Evolutionary conservation across 1,284 basidiomycete genomes (phyloP), one percentile per base, ranked within the genome.

Genomic region (Cutaneotrichosporon sp.): DNA sequence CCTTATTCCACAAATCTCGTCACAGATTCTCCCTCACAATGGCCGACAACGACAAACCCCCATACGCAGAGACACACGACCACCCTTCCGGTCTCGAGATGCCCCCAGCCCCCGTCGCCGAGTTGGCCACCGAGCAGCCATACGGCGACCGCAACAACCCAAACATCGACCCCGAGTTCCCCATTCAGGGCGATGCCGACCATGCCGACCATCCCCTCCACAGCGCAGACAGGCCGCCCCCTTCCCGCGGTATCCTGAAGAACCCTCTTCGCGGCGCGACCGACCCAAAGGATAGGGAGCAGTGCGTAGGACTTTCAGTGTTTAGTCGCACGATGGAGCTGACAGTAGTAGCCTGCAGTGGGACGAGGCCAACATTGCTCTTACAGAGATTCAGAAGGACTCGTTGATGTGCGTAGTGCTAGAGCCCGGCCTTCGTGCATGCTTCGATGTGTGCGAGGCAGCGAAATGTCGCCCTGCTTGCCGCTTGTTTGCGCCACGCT

Each of bases 331-430:
- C n/a, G n/a, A n/a, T n/a, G n/a, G n/a, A 24, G 27, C 46, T 49
- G 29, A 49, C 47, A 7, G 6, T 22, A n/a, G 5, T 60, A 82
- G 82, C 64, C 70, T 93, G 63, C 87, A 88, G 67, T 94, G 90
- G 90, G 90, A 94, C 67, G 90, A 94, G 70, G 86, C 84, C 70
- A 94, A 93, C 67, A 80, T 94, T 43, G 88, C 88, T 25, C 75
- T 88, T 64, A 93, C 90, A 0, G 90, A 94, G 75, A 84, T 90
- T 61, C 84, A 87, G 78, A 91, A 92, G 74, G 90, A 93, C 67
- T 90, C 88, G 62, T 78, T 90, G 67, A 94, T 93, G 90, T 72
- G 49, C 39, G 73, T 64, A 31, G 29, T 10, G 29, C 10, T n/a
- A n/a, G n/a, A n/a, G n/a, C n/a, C n/a, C n/a, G n/a, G n/a, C n/a